Evolutionary conservation across 2,329 filamentous ascomycete genomes (phyloP).

Genomic region (Pseudopithomyces chartarum): DNA sequence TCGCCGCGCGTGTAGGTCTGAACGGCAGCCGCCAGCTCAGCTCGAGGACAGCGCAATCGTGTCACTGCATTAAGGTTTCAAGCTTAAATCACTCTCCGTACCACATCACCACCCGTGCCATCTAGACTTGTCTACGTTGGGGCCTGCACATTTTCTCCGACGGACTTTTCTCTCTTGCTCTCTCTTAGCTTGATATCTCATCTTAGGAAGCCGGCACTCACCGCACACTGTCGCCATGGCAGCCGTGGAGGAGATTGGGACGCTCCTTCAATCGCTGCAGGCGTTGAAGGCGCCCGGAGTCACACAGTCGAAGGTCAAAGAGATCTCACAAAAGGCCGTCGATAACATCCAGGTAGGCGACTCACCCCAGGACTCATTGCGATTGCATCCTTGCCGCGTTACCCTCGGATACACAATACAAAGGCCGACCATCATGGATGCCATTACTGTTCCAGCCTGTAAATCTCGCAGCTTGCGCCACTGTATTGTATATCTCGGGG

Average conservation of each 20-base stretch:
- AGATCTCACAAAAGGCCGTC: conserved; percentile 85
- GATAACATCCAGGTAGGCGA: conserved; percentile 50
- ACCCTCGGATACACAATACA: neutral
- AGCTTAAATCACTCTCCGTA: conserved; percentile 12
- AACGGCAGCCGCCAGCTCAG: conserved; percentile 24
- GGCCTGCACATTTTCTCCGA: conserved; percentile 24
- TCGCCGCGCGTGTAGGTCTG: conserved; percentile 31
- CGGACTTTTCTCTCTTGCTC: conserved; percentile 21
- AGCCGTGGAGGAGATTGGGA: conserved; percentile 88
- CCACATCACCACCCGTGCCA: conserved; percentile 25
- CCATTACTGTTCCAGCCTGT: neutral
- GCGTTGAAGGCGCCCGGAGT: conserved; percentile 91
- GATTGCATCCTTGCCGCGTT: neutral
- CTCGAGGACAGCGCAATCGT: conserved; percentile 26
- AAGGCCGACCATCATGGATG: neutral
- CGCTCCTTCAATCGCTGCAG: conserved; percentile 89
- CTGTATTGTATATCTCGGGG: neutral
- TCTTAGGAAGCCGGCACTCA: neutral
- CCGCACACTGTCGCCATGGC: conserved; percentile 54
- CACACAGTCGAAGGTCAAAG: conserved; percentile 87
- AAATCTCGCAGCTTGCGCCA: neutral
- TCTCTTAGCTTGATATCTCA: conserved; percentile 4
- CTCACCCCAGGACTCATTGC: neutral
- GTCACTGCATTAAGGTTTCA: conserved; percentile 6
- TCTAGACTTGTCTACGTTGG: conserved; percentile 31